Percentiles rank a stretch among this genome's conserved stretches.
Conservation (phyloP, 768 basidiomycete species). For the Suillus luteus region DNA sequence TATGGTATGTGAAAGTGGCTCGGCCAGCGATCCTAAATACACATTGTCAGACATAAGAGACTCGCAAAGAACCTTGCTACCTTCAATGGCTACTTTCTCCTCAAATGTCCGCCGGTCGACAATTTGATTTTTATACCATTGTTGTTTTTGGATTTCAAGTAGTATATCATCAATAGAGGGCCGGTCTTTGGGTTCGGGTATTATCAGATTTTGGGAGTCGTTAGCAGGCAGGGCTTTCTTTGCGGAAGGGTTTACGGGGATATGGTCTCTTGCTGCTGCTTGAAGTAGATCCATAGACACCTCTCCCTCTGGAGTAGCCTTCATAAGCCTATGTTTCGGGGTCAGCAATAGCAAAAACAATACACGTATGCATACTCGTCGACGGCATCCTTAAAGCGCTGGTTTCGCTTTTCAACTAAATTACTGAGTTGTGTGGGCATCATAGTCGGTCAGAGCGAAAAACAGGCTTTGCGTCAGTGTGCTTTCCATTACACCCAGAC, state of each 20-base stretch:
- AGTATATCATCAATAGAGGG: slow-evolving; percentile 61
- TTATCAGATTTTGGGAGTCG: slow-evolving; percentile 11
- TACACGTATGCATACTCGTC: slow-evolving; percentile 53
- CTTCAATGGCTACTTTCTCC: slow-evolving; percentile 52
- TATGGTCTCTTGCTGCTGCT: slow-evolving; percentile 65
- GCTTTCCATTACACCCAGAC: slow-evolving; percentile 10
- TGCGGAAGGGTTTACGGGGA: slow-evolving; percentile 63
- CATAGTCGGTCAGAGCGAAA: slow-evolving; percentile 38
- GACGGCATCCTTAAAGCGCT: slow-evolving; percentile 62
- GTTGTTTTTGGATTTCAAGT: slow-evolving; percentile 53
- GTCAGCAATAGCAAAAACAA: background rate
- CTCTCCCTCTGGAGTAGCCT: slow-evolving; percentile 50
- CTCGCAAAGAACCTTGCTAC: slow-evolving; percentile 32
- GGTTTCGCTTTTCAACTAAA: slow-evolving; percentile 70
- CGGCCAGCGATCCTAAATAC: slow-evolving; percentile 47
- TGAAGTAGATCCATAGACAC: slow-evolving; percentile 67
- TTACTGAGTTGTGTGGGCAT: slow-evolving; percentile 64
- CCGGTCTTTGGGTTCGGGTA: slow-evolving; percentile 51
- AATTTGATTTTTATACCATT: slow-evolving; percentile 76
- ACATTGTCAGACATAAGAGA: background rate
- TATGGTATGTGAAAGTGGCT: slow-evolving; percentile 60
- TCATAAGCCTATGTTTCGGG: slow-evolving; percentile 50
- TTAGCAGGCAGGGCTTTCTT: background rate
- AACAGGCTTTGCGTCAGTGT: slow-evolving; percentile 10
- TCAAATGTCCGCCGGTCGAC: slow-evolving; percentile 53